Base-by-base conservation (phyloP, 768 basidiomycete species). In the Leccinum boreale region DNA sequence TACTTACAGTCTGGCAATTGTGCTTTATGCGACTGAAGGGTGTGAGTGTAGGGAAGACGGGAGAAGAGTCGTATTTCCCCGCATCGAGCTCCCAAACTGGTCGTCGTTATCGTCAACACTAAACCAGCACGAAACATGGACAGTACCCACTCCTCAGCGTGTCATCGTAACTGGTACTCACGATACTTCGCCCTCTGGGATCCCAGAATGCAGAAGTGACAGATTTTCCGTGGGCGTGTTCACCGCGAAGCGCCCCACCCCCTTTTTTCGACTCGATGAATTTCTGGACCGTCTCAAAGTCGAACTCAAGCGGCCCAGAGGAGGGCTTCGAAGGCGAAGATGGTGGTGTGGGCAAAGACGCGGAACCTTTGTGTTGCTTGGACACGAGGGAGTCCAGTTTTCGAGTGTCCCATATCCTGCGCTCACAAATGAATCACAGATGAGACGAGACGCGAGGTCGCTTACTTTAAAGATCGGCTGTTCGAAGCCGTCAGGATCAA, bases 151-250 rank as follows among this genome's bases (percentile, higher is more conserved):
- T 64, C 64, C 89, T 78, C 35, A 94, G 61, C 3, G 79, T 81
- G 73, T 94, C 86, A 62, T 94, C 92, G 62, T 94, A 94, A 68
- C 86, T 86, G 5, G 92, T 94, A 70, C 89, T 92, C 50, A 93
- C 85, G 58, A 94, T 85, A 52, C 82, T 78, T 26, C 88, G 81
- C 3, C 92, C 92, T 56, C 86, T 77, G 3, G 90, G 83, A 70
- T 93, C 90, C 92, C 92, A 94, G 63, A 87, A 92, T 0, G 89
- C 92, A 15, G 92, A 85, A 60, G 86, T 92, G 47, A 85, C 89
- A 15, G 89, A 88, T 68, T 90, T 89, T 56, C 82, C 80, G 65
- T 94, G 92, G 14, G 69, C 70, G 78, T 81, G 87, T 64, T 87
- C 84, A 3, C 78, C 87, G 5, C 88, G 84, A 28, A 91, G 71